Conservation (phyloP, 768 basidiomycete species). For the Pleurotus djamor region DNA sequence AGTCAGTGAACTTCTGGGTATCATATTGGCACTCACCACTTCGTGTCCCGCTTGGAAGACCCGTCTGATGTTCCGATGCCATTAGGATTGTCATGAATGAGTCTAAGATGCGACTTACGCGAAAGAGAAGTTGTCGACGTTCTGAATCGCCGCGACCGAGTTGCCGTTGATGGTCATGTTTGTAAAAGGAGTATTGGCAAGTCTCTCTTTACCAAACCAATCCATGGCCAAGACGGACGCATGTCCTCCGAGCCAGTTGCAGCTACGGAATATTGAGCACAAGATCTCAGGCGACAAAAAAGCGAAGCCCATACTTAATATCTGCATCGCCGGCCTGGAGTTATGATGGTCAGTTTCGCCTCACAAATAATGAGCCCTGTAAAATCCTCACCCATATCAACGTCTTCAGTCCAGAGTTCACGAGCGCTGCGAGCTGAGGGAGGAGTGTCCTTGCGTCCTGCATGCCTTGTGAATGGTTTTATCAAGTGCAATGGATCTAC, state of each 20-base stretch:
- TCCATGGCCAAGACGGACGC: conserved; percentile 41
- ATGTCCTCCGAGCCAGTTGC: conserved; percentile 47
- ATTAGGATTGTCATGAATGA: neutral
- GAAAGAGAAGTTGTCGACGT: conserved; percentile 66
- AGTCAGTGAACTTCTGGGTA: neutral
- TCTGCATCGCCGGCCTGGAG: conserved; percentile 45
- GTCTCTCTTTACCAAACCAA: conserved; percentile 40
- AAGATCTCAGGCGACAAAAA: neutral
- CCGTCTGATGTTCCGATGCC: conserved; percentile 29
- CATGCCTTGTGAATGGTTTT: neutral
- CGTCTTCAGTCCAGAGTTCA: conserved; percentile 37
- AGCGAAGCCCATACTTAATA: conserved; percentile 36
- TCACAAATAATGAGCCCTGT: neutral
- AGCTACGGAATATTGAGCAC: conserved; percentile 20
- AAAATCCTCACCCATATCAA: conserved; percentile 40
- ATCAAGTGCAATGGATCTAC: conserved; percentile 9
- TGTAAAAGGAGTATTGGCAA: conserved; percentile 33
- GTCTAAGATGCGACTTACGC: conserved; percentile 38
- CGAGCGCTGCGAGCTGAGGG: conserved; percentile 46
- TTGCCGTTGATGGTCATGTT: conserved; percentile 58
- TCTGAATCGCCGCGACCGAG: conserved; percentile 57
- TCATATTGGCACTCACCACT: conserved; percentile 42
- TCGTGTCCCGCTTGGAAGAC: conserved; percentile 61
- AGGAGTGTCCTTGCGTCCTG: conserved; percentile 56
- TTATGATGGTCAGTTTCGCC: conserved; percentile 18